Evolutionary conservation across 1,284 basidiomycete genomes (phyloP), one percentile per base, ranked within the genome.

Genomic region (Ceratobasidium sp.): DNA sequence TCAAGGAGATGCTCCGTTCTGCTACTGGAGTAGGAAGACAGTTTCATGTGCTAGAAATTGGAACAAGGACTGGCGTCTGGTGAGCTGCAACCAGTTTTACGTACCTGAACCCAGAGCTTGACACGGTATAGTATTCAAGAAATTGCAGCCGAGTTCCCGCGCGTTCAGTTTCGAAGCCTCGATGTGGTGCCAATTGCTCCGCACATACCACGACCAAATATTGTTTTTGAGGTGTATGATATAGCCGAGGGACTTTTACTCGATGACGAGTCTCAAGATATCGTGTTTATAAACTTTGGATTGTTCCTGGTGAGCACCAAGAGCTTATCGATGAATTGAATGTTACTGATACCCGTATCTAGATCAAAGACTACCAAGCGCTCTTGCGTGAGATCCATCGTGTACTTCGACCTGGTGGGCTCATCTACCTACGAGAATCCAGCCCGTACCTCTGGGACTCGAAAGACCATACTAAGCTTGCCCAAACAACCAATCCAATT

Each of bases 251-350:
- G n/a, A 47, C 40, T 58, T 5, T n/a, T 58, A 17, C 25, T 58
- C 3, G 55, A 58, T 3, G 40, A 58, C 17, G 13, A 58, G 3
- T 58, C 55, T 17, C 38, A 58, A 29, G 55, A 58, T 45, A 42
- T 22, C 3, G 55, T 58, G 20, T 58, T 58, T n/a, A 25, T 58
- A 22, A 58, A 58, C 40, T 12, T 3, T 17, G 38, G 34, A 17
- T 4, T 45, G 25, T 27, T 27, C 10, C 17, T 58, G 40, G 55
- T 58, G 10, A n/a, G 53, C 31, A 10, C 38, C 12, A 5, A 25
- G 5, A n/a, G n/a, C n/a, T n/a, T n/a, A n/a, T n/a, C n/a, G n/a
- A n/a, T n/a, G n/a, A n/a, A n/a, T n/a, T n/a, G n/a, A n/a, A n/a
- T n/a, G n/a, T n/a, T n/a, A 22, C 12, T 32, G 10, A 34, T 13